Evolutionary conservation across 2,329 filamentous ascomycete species (phyloP).

Genomic region (Xylaria sp.): DNA sequence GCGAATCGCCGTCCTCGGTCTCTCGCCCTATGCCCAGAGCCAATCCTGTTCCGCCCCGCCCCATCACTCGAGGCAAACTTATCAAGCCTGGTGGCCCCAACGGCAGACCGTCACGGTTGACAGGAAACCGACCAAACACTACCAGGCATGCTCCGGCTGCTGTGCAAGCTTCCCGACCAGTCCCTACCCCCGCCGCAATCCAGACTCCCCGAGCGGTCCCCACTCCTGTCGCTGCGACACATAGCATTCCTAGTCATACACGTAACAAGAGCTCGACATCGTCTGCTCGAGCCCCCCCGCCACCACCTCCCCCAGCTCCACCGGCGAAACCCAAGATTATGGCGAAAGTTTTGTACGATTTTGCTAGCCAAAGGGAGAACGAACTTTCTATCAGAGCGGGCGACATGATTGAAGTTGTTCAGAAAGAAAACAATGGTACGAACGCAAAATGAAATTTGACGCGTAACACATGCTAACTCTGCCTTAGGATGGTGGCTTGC

Average conservation of each 20-base stretch:
- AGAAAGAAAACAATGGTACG: conserved; percentile 95
- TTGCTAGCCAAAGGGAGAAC: conserved; percentile 83
- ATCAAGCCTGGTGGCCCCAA: conserved; percentile 90
- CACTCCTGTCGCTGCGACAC: conserved; percentile 35
- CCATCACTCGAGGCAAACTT: conserved; percentile 92
- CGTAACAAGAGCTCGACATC: conserved; percentile 66
- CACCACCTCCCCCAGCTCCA: conserved; percentile 74
- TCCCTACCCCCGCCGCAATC: conserved; percentile 46
- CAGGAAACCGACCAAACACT: conserved; percentile 58
- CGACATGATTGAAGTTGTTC: conserved; percentile 87
- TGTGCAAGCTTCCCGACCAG: conserved; percentile 48
- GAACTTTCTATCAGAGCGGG: conserved; percentile 84
- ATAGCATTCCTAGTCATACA: conserved; percentile 61
- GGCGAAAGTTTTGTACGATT: conserved; percentile 93
- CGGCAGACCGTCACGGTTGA: conserved; percentile 79
- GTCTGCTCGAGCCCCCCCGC: conserved; percentile 68
- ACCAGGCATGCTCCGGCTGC: conserved; percentile 46
- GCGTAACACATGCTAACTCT: conserved; percentile 49
- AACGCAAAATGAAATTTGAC: neutral
- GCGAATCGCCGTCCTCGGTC: conserved; percentile 83
- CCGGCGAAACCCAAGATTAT: conserved; percentile 76
- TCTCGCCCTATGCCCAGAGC: conserved; percentile 88
- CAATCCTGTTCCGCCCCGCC: conserved; percentile 86
- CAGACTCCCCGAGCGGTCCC: conserved; percentile 50
- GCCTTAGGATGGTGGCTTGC: conserved; percentile 92